A percentile compares a stretch with the other conserved stretches of the same genome.
phyloP scores from a whole-genome alignment of 495 filamentous ascomycete species.

The Aeminium ludgeri region DNA sequence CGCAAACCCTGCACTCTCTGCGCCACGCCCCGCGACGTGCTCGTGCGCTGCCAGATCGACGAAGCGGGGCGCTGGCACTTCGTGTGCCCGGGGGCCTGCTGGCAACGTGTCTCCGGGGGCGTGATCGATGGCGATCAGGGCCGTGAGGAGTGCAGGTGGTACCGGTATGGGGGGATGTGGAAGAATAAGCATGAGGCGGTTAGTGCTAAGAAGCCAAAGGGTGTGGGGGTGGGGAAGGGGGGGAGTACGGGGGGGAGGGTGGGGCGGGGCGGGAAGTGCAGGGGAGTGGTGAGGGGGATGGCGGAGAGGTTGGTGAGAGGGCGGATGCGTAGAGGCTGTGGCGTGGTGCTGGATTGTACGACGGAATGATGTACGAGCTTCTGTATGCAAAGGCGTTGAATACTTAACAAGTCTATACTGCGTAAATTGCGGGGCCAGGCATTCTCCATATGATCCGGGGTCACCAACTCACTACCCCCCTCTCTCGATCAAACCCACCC shows the following conservation, averaged over 20 bases:
- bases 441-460: too few relatives aligned
- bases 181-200: slow-evolving; percentile 17
- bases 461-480: slow-evolving; percentile 74
- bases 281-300: too few relatives aligned
- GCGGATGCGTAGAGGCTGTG: too few relatives aligned
- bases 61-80: slow-evolving; percentile 11
- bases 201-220: slow-evolving; percentile 16
- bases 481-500: slow-evolving; percentile 76
- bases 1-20: slow-evolving; percentile 12
- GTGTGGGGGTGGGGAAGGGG: too few relatives aligned
- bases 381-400: too few relatives aligned
- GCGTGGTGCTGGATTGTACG: too few relatives aligned
- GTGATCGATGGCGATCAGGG: slow-evolving; percentile 14
- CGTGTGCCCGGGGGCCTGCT: slow-evolving; percentile 12
- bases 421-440: too few relatives aligned
- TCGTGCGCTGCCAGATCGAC: slow-evolving; percentile 17
- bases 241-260: too few relatives aligned
- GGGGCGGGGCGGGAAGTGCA: too few relatives aligned
- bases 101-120: slow-evolving; percentile 11
- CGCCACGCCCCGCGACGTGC: slow-evolving; percentile 10
- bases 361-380: too few relatives aligned
- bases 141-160: slow-evolving; percentile 6
- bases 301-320: too few relatives aligned
- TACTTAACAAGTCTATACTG: too few relatives aligned
- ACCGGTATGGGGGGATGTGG: slow-evolving; percentile 18